These are phyloP conservation scores for Aulographum hederae DNA, from an alignment of 2,329 filamentous ascomycete species.

Conservation along the genomic window DNA sequence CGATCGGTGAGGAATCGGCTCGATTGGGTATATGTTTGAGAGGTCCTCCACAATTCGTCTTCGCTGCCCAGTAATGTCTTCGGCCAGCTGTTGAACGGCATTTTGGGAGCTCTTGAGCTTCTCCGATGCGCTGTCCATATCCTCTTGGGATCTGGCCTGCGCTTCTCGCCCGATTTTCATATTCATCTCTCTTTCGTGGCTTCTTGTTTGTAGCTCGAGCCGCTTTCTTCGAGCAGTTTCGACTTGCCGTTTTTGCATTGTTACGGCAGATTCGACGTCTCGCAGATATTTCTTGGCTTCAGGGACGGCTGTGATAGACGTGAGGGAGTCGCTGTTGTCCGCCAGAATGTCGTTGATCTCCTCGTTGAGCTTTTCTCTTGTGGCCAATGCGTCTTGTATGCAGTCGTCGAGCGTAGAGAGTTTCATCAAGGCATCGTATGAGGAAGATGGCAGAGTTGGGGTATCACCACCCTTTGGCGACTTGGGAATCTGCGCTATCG, in stretches of 20 bases:
- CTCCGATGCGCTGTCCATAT: slow-evolving; percentile 32
- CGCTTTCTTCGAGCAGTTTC: slow-evolving; percentile 42
- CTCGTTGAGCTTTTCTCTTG: slow-evolving; percentile 52
- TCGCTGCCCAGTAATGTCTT: slow-evolving; percentile 66
- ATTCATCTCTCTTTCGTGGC: slow-evolving; percentile 44
- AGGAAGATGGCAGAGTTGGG: slow-evolving; percentile 45
- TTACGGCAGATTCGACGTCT: slow-evolving; percentile 32
- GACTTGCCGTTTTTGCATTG: slow-evolving; percentile 47
- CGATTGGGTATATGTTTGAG: slow-evolving; percentile 61
- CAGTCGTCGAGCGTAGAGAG: slow-evolving; percentile 78
- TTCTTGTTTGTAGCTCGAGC: slow-evolving; percentile 48
- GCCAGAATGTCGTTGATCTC: slow-evolving; percentile 47
- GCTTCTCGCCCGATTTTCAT: slow-evolving; percentile 45
- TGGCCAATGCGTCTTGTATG: slow-evolving; percentile 73
- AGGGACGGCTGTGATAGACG: slow-evolving; percentile 14
- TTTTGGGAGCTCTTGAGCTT: slow-evolving; percentile 8
- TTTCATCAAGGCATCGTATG: slow-evolving; percentile 76
- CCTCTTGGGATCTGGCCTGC: slow-evolving; percentile 38
- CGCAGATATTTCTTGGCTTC: slow-evolving; percentile 15
- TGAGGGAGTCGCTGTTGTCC: slow-evolving; percentile 18
- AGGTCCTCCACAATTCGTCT: slow-evolving; percentile 78
- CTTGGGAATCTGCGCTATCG: background rate
- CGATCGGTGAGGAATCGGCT: slow-evolving; percentile 42
- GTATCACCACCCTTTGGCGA: slow-evolving; percentile 2
- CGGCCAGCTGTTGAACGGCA: slow-evolving; percentile 37